phyloP scores from a whole-genome alignment of 2,329 filamentous ascomycete genomes.

The Fusarium neocosmosporiellum region DNA sequence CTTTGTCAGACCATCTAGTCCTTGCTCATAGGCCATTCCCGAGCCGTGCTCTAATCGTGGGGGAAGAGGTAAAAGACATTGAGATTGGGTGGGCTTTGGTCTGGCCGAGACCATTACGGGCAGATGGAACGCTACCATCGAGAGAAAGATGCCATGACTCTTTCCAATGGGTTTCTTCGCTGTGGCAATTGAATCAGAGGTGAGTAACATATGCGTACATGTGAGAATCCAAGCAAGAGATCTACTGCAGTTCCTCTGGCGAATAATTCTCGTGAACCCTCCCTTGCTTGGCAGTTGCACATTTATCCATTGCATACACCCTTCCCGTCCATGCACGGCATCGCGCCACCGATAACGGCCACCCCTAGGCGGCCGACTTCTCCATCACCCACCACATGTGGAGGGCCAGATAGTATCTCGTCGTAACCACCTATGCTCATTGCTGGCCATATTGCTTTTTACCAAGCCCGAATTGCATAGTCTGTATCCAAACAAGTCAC shows the following conservation, averaged over 20 bases:
- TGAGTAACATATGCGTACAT: neutral
- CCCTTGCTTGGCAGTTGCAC: constrained; percentile 9
- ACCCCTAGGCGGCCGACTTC: neutral
- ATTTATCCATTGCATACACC: constrained; percentile 8
- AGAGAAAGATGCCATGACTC: neutral
- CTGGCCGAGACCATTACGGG: neutral
- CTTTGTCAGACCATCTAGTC: constrained; percentile 32
- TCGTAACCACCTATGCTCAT: neutral
- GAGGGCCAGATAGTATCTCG: neutral
- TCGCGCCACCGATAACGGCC: constrained; percentile 37
- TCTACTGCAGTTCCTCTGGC: neutral
- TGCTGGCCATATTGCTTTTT: neutral
- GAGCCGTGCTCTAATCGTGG: neutral
- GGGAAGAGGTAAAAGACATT: neutral
- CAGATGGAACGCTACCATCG: neutral
- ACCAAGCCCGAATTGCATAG: neutral
- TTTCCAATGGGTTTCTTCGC: neutral
- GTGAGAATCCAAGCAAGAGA: neutral
- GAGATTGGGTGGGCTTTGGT: neutral
- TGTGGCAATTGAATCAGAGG: neutral
- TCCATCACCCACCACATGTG: neutral
- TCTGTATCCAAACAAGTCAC: neutral
- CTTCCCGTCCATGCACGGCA: constrained; percentile 16
- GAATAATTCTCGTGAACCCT: neutral
- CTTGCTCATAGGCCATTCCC: constrained; percentile 16